These are phyloP conservation scores for Plasmopara muralis DNA, from an alignment of 352 stramenopile species.

Conservation along the genomic window DNA sequence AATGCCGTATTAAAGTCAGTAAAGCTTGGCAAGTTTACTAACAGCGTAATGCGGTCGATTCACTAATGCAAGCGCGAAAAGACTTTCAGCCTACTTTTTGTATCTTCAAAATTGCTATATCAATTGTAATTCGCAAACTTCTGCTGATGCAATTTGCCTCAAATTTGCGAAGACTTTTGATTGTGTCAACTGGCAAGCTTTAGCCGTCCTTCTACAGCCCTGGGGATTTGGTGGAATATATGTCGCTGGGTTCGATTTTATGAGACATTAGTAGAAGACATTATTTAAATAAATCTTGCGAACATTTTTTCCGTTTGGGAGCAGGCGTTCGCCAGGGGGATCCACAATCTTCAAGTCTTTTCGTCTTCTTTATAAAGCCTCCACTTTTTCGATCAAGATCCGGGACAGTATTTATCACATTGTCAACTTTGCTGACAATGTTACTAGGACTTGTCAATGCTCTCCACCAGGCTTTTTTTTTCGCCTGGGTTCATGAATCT, in stretches of 20 bases:
- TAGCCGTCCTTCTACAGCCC: background rate
- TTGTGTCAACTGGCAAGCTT: slow-evolving; percentile 5
- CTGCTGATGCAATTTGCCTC: slow-evolving; percentile 2
- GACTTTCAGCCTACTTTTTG: too few species aligned
- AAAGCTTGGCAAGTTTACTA: background rate
- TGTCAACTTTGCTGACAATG: background rate
- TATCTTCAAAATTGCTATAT: background rate
- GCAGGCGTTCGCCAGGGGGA: background rate
- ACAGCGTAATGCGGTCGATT: background rate
- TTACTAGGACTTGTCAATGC: background rate
- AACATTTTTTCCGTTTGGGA: background rate
- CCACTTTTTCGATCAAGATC: background rate
- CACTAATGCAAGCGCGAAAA: background rate
- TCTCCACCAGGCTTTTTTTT: background rate
- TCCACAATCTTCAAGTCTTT: background rate
- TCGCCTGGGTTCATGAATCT: background rate
- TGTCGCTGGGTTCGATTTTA: background rate
- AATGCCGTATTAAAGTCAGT: too few species aligned
- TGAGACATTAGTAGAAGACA: background rate
- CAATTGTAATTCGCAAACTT: background rate
- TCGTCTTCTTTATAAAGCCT: background rate
- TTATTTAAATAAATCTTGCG: background rate
- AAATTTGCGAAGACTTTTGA: slow-evolving; percentile 6
- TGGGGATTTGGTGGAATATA: background rate
- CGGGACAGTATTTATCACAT: background rate